These are phyloP conservation scores for Fusarium ramigenum DNA, from an alignment of 2,329 filamentous ascomycete species.

Conservation along the genomic window DNA sequence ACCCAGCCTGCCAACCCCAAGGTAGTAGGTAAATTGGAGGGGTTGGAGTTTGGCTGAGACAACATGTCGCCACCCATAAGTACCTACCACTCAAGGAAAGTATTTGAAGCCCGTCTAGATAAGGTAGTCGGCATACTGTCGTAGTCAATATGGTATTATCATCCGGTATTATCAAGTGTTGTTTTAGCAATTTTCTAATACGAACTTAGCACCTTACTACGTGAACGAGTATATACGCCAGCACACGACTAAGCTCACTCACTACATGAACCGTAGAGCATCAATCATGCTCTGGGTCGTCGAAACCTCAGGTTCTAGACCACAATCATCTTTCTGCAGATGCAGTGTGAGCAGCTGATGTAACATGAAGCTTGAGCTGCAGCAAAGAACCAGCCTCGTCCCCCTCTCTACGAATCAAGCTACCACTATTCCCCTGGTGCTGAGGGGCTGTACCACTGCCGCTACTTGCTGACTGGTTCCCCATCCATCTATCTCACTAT, in stretches of 20 bases:
- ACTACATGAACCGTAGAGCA: neutral
- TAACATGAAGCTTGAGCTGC: slow-evolving; percentile 10
- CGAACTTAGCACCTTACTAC: neutral
- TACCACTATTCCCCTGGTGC: neutral
- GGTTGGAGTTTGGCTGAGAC: slow-evolving; percentile 7
- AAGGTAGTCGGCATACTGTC: neutral
- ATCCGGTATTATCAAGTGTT: neutral
- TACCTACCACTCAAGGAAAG: neutral
- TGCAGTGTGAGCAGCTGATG: slow-evolving; percentile 5
- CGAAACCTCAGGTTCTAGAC: neutral
- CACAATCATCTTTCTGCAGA: neutral
- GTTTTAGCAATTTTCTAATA: neutral
- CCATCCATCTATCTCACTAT: neutral
- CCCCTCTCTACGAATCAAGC: slow-evolving; percentile 1
- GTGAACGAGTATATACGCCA: neutral
- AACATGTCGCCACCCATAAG: neutral
- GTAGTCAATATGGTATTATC: neutral
- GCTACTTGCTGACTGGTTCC: neutral
- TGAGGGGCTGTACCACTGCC: slow-evolving; percentile 1
- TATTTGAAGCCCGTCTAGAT: neutral
- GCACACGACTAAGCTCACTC: neutral
- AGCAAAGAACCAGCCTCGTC: slow-evolving; percentile 7
- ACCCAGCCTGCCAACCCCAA: neutral
- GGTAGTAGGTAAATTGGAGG: neutral
- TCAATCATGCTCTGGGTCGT: neutral